Evolutionary conservation across 2,329 filamentous ascomycete genomes (phyloP).

Genomic region (Fusarium setosum): DNA sequence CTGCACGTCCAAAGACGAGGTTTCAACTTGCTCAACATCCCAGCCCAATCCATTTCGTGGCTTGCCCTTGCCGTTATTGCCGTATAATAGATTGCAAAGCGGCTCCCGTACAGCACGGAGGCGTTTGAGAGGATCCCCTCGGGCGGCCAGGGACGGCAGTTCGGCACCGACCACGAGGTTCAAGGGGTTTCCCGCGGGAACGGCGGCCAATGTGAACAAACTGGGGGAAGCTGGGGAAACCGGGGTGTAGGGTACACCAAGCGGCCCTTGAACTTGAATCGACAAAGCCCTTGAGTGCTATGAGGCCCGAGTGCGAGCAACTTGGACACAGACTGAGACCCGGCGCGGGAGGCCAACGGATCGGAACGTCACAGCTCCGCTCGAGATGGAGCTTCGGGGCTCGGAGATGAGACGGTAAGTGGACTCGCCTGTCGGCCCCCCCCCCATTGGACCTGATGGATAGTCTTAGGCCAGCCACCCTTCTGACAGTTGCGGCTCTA

Average conservation of each 20-base stretch:
- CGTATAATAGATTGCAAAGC: background rate
- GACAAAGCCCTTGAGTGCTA: background rate
- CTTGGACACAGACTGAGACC: constrained; percentile 1
- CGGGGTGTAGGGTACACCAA: constrained; percentile 8
- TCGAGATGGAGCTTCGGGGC: constrained; percentile 19
- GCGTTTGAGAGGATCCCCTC: constrained; percentile 1
- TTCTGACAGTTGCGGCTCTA: constrained; percentile 17
- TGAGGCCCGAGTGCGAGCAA: background rate
- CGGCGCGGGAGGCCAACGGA: constrained; percentile 14
- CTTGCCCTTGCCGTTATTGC: constrained; percentile 28
- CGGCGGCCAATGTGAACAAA: constrained; percentile 21
- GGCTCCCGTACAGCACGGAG: background rate
- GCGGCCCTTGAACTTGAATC: constrained; percentile 7
- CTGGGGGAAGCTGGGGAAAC: constrained; percentile 7
- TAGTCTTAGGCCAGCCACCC: background rate
- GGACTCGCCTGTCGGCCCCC: background rate
- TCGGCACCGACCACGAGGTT: constrained; percentile 3
- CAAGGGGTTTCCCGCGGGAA: constrained; percentile 18
- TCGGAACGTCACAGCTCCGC: constrained; percentile 1
- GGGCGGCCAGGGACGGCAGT: constrained; percentile 9
- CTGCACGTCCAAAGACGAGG: constrained; percentile 30
- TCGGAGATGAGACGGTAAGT: constrained; percentile 22
- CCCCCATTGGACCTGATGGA: background rate
- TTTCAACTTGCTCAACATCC: constrained; percentile 23
- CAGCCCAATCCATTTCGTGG: constrained; percentile 6